These are phyloP conservation scores for Orobanche coerulescens DNA, from an alignment of 257 asterid genomes.

Conservation along the genomic window DNA sequence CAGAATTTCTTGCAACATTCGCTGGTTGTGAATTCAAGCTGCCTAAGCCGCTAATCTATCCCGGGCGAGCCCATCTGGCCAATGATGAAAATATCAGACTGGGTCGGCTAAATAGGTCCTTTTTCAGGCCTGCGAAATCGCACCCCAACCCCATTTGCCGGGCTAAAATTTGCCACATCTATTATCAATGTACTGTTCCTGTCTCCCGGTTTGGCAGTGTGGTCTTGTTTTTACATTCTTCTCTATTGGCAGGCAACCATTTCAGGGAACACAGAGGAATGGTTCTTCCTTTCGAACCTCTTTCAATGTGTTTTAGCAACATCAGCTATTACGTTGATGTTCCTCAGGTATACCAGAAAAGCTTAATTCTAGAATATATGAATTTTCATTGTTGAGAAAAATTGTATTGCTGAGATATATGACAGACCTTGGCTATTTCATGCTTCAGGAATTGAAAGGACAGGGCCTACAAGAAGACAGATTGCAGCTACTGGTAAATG, in stretches of 20 bases:
- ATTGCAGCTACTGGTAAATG: conserved; percentile 59
- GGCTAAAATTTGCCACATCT: no score
- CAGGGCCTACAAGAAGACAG: conserved; percentile 53
- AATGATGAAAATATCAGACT: no score
- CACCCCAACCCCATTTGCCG: no score
- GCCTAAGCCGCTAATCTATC: no score
- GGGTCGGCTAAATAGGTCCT: no score
- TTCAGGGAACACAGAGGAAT: conserved; percentile 47
- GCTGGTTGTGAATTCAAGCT: no score
- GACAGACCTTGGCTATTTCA: background rate
- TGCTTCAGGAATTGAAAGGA: conserved; percentile 67
- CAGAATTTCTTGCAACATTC: conserved; percentile 36
- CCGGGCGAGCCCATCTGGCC: no score
- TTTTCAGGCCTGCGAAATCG: no score
- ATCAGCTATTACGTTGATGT: conserved; percentile 72
- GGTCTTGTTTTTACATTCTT: conserved; percentile 19
- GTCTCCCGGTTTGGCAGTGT: background rate
- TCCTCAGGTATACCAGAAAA: conserved; percentile 55
- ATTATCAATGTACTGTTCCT: conserved; percentile 18
- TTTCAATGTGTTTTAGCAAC: conserved; percentile 71
- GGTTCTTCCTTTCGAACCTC: conserved; percentile 90
- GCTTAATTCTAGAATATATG: background rate
- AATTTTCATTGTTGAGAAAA: background rate
- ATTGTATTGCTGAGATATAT: conserved; percentile 9
- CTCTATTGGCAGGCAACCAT: conserved; percentile 39